These are phyloP conservation scores for Nemania serpens DNA, from an alignment of 2,329 filamentous ascomycete species.

Conservation along the genomic window DNA sequence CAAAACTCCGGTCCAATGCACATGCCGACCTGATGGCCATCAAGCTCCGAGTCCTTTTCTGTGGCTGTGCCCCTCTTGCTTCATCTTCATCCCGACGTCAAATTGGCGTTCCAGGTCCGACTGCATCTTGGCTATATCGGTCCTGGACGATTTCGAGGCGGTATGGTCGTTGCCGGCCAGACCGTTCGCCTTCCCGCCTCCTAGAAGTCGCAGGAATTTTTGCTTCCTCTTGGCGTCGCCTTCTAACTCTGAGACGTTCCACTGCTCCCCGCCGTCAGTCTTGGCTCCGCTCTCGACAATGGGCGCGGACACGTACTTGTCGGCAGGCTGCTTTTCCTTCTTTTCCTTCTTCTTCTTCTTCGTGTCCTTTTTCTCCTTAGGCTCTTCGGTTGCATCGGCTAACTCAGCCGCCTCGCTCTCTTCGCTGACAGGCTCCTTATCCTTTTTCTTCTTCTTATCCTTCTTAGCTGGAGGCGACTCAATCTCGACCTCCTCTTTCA, in stretches of 20 bases:
- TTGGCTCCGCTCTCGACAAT: conserved; percentile 32
- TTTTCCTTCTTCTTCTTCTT: conserved; percentile 36
- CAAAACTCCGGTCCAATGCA: conserved; percentile 26
- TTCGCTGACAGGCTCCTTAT: conserved; percentile 3
- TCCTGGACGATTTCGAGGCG: conserved; percentile 27
- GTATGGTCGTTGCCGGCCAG: conserved; percentile 21
- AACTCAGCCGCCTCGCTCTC: conserved; percentile 4
- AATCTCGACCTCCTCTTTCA: conserved; percentile 26
- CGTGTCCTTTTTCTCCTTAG: conserved; percentile 17
- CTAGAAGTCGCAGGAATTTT: conserved; percentile 63
- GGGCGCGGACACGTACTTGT: conserved; percentile 31
- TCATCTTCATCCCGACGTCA: conserved; percentile 60
- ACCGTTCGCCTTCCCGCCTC: conserved; percentile 51
- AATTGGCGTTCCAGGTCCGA: conserved; percentile 62
- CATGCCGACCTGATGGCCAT: conserved; percentile 11
- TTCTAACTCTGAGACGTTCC: conserved; percentile 58
- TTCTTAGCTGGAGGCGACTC: conserved; percentile 30
- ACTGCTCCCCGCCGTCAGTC: conserved; percentile 47
- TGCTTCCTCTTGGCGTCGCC: conserved; percentile 56
- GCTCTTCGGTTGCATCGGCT: conserved; percentile 5
- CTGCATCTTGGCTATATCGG: conserved; percentile 43
- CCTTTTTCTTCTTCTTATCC: conserved; percentile 19
- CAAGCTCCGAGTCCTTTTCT: conserved; percentile 57
- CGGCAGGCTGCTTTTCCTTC: conserved; percentile 33
- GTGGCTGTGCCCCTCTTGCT: conserved; percentile 55